Conservation (phyloP, 208 protist genomes). For the Crithidia expoeki region DNA sequence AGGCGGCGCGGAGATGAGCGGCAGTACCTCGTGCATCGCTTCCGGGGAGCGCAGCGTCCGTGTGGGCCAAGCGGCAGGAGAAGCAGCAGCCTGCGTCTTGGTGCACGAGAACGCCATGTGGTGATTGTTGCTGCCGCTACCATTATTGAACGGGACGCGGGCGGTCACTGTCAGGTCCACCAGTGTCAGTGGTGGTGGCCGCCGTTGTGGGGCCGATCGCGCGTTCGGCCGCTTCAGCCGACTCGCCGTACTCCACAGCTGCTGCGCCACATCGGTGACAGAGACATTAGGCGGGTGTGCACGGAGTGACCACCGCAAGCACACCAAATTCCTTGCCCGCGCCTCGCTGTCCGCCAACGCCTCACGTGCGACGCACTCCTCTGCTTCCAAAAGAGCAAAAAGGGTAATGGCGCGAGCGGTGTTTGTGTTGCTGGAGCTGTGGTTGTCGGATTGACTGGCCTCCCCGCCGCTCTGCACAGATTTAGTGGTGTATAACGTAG, state of each 20-base stretch:
- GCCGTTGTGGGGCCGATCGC: neutral
- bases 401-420: neutral
- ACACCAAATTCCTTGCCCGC: slow-evolving; percentile 11
- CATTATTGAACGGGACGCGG: neutral
- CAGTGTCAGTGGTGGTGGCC: slow-evolving; percentile 9
- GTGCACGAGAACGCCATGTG: neutral
- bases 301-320: slow-evolving; percentile 22
- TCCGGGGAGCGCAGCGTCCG: neutral
- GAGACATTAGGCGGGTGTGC: slow-evolving; percentile 10
- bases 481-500: neutral
- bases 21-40: neutral
- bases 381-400: neutral
- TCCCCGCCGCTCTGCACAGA: neutral
- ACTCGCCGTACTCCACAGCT: neutral
- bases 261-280: neutral
- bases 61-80: neutral
- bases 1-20: neutral
- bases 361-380: slow-evolving; percentile 6
- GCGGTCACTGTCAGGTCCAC: neutral
- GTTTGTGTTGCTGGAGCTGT: neutral
- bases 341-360: slow-evolving; percentile 4
- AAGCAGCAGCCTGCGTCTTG: neutral
- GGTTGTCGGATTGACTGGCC: neutral
- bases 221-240: neutral
- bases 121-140: neutral